A percentile compares a stretch with the other conserved stretches of the same genome.
These are phyloP conservation scores for Macrotyloma uniflorum DNA, from an alignment of 306 rosid species.

Conservation along the genomic window DNA sequence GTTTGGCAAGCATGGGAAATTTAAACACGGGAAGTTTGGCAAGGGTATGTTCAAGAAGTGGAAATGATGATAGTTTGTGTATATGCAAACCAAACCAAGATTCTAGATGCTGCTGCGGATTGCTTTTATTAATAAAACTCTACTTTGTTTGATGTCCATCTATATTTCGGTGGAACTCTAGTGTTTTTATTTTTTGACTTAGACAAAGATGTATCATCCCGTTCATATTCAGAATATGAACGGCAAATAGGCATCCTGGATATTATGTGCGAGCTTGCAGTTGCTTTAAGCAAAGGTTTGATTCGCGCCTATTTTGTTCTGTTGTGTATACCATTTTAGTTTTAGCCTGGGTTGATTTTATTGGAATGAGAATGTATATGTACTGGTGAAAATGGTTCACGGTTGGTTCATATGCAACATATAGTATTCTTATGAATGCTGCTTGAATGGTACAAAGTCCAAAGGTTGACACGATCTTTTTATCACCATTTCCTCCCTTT, in stretches of 20 bases:
- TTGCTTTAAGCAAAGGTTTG: not conserved
- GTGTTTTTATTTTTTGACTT: not conserved
- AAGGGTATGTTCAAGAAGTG: conserved; percentile 52
- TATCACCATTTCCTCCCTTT: too few relatives aligned
- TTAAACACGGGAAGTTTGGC: conserved; percentile 50
- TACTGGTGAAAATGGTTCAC: too few relatives aligned
- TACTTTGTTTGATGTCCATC: not conserved
- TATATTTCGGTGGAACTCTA: conserved; percentile 8
- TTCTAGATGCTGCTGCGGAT: not conserved
- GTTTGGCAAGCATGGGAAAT: conserved; percentile 50
- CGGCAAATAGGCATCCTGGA: not conserved
- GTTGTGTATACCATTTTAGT: not conserved
- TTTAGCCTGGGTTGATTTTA: not conserved
- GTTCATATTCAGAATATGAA: conserved; percentile 1
- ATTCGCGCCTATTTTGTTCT: not conserved
- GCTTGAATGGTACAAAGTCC: too few relatives aligned
- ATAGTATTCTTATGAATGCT: too few relatives aligned
- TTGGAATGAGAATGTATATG: not conserved
- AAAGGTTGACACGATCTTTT: too few relatives aligned
- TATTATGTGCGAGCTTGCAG: conserved; percentile 14
- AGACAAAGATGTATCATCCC: not conserved
- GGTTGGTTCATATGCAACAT: too few relatives aligned
- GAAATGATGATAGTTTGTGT: conserved; percentile 50
- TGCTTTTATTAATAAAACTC: conserved; percentile 34
- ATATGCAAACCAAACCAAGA: not conserved